Evolutionary conservation across 805 yeast genomes (phyloP), one percentile per base, ranked within the genome.

Genomic region (Nakazawaea laoshanensis): DNA sequence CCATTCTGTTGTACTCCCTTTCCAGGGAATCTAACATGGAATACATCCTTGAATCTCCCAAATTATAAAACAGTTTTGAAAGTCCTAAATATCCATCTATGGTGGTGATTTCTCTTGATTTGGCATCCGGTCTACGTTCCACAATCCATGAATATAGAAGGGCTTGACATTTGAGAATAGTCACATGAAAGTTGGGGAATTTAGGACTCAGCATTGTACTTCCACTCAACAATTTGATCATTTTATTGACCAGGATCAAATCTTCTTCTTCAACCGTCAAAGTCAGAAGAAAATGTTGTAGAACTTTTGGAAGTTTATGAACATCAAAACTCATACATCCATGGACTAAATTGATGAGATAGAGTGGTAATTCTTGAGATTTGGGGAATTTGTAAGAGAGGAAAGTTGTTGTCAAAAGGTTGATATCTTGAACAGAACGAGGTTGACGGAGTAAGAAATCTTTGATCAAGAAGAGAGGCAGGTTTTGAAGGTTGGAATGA

Each of bases 41-140:
- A 7, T 21, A 12, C 4, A 27, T 8, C n/a, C n/a, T 26, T 4
- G 15, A 22, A 25, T 35, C 27, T 7, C 22, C 30, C 25, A 27
- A 8, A 12, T 16, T 11, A 19, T 22, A 25, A n/a, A 36, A 24
- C 2, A 31, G 12, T 3, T 11, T 18, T 5, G 32, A 14, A 4
- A 36, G 7, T 3, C 39, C 39, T 3, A 31, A n/a, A 12, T 30
- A 36, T 4, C 39, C 39, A 14, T 36, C 39, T 3, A 30, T 23
- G 5, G 29, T 31, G 9, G 31, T 11, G 11, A 36, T 9, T 3
- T 27, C 32, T 11, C 16, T 14, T 4, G 28, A 15, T 20, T 23
- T 23, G 10, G 10, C 7, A 8, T 13, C 23, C 9, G 21, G 25
- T 7, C 15, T 13, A 2, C 8, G 18, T n/a, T 31, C 13, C 6